phyloP scores from a whole-genome alignment of 176 grass and related monocot species.

The Guadua angustifolia region DNA sequence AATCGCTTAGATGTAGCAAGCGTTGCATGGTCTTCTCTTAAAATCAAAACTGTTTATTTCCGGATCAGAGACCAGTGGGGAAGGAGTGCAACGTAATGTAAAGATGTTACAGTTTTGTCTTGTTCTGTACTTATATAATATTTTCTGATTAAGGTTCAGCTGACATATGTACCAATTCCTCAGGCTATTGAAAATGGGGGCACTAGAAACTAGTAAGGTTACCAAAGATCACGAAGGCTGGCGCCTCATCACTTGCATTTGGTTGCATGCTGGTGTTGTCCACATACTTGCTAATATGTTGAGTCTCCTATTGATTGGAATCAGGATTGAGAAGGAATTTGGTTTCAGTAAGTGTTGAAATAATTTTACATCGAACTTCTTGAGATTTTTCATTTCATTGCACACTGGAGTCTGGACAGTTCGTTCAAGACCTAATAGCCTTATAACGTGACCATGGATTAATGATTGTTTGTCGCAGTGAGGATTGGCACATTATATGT shows the following conservation, averaged over 20 bases:
- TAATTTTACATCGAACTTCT: not conserved
- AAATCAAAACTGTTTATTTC: not conserved
- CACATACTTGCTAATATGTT: constrained; percentile 94
- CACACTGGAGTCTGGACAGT: not conserved
- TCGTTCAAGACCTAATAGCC: constrained; percentile 19
- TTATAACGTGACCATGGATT: constrained; percentile 21
- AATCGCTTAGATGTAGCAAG: not conserved
- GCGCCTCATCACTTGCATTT: constrained; percentile 91
- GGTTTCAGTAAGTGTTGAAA: constrained; percentile 71
- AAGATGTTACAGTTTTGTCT: not conserved
- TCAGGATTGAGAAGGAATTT: constrained; percentile 92
- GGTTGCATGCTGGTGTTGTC: constrained; percentile 92
- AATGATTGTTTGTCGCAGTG: constrained; percentile 56
- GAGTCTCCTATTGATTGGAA: constrained; percentile 84
- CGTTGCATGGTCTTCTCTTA: not conserved
- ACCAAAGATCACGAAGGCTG: constrained; percentile 73
- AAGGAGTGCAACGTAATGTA: not conserved
- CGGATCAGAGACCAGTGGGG: not conserved
- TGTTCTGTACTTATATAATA: not conserved
- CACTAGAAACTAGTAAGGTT: constrained; percentile 67
- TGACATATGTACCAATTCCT: constrained; percentile 40
- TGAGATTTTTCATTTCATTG: not conserved
- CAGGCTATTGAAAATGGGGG: constrained; percentile 88
- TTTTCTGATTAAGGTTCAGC: not conserved
- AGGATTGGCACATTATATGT: constrained; percentile 87